Conservation (phyloP, 352 stramenopile genomes). For the Globisporangium okanoganense region DNA sequence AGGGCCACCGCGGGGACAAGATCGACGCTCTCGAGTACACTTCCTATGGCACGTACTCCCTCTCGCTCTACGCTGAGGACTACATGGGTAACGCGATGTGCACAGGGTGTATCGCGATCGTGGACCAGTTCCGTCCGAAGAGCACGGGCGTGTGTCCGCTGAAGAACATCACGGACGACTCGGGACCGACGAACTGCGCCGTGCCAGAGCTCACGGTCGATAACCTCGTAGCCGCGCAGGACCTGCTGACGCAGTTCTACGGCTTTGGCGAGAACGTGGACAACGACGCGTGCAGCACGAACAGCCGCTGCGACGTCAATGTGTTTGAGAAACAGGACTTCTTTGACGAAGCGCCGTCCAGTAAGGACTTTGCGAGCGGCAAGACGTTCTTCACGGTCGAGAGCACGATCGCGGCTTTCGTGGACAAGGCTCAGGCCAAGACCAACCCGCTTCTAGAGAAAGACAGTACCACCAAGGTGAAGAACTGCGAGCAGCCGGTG, state of each 20-base stretch:
- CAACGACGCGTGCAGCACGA: slow-evolving; percentile 50
- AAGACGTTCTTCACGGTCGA: slow-evolving; percentile 31
- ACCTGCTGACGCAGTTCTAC: slow-evolving; percentile 28
- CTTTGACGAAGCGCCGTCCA: slow-evolving; percentile 27
- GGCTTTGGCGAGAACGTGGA: slow-evolving; percentile 32
- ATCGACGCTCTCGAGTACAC: slow-evolving; percentile 43
- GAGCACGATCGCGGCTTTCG: slow-evolving; percentile 23
- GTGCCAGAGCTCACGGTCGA: slow-evolving; percentile 24
- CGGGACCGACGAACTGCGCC: slow-evolving; percentile 1
- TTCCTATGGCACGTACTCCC: slow-evolving; percentile 48
- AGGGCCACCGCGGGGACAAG: slow-evolving; percentile 25
- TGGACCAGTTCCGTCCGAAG: slow-evolving; percentile 49
- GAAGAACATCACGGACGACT: slow-evolving; percentile 31
- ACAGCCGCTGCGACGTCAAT: slow-evolving; percentile 46
- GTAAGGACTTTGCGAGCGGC: slow-evolving; percentile 13
- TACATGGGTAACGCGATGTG: slow-evolving; percentile 39
- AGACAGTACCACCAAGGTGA: slow-evolving; percentile 12
- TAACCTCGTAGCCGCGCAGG: slow-evolving; percentile 28
- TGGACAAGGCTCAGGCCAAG: slow-evolving; percentile 15
- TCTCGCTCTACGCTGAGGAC: slow-evolving; percentile 49
- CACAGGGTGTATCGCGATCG: slow-evolving; percentile 45
- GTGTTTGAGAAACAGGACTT: slow-evolving; percentile 35
- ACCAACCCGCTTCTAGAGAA: slow-evolving; percentile 32
- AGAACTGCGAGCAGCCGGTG: slow-evolving; percentile 28
- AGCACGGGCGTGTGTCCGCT: slow-evolving; percentile 31